These are phyloP conservation scores for Blastomyces parvus DNA, from an alignment of 2,329 filamentous ascomycete genomes.

Conservation along the genomic window DNA sequence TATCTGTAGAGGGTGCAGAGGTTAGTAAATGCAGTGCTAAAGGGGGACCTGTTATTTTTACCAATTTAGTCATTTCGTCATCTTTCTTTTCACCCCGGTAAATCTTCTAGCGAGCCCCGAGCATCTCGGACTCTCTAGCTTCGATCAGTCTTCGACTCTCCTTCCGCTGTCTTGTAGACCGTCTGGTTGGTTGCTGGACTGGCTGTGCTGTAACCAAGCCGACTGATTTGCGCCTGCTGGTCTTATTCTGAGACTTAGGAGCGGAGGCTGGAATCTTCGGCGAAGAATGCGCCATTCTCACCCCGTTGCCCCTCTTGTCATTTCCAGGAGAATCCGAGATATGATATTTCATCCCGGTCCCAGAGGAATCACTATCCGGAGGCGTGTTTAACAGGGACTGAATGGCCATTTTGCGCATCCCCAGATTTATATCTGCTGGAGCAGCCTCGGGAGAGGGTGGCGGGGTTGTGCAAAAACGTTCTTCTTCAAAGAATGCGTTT, in stretches of 20 bases:
- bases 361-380: background rate
- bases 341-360: background rate
- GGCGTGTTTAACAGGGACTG: background rate
- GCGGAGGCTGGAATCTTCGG: no score
- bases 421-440: background rate
- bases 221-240: background rate
- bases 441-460: background rate
- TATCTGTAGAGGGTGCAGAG: background rate
- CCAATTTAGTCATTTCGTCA: background rate
- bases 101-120: background rate
- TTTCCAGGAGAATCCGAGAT: background rate
- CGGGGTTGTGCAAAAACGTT: background rate
- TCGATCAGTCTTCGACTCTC: background rate
- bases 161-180: constrained; percentile 1
- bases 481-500: background rate
- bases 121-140: background rate
- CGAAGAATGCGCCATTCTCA: background rate
- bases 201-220: background rate
- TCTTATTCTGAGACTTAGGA: background rate
- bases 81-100: background rate
- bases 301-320: background rate
- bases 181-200: background rate
- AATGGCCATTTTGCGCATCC: background rate
- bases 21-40: background rate
- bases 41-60: background rate